Evolutionary conservation across 2,329 filamentous ascomycete genomes (phyloP), one percentile per base, ranked within the genome.

Genomic region (Periconia sp.): DNA sequence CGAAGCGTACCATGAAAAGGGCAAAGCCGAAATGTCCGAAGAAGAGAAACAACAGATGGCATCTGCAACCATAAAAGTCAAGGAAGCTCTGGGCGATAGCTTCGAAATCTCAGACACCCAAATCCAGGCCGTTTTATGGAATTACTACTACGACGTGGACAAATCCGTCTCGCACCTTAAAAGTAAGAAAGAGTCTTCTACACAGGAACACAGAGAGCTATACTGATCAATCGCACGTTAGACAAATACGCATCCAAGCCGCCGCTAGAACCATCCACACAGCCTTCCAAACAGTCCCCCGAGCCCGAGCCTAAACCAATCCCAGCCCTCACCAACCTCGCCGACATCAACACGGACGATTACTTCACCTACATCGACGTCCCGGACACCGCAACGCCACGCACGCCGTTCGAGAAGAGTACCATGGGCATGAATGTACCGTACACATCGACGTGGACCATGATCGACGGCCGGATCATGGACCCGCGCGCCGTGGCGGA

Each of bases 111-210:
- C 83, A 6, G 84, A 88, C 55, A 77, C 80, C 37, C 88, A 96
- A 68, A 93, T 97, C 57, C 86, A 96, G 71, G 93, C 97, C 56
- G 84, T 92, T 0, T 76, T 99, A 15, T 97, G 92, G 91, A 86
- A 99, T 74, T 97, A 97, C 74, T 97, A 93, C 73, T 97, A 92
- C 71, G 92, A 99, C 65, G 81, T 96, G 27, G 88, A 86, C 53
- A 96, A 96, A 74, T 86, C 91, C 1, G 88, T 95, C 37, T 81
- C 83, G 53, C 97, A 95, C 68, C 75, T 99, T 53, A 83, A 86
- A 58, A 89, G 86, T 81, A 86, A 62, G 42, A 27, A n/a, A n/a
- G n/a, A n/a, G 8, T 11, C 17, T 13, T 13, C 17, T 46, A 13
- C 20, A 3, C 18, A n/a, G 8, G 15, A 31, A 51, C 13, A 13